phyloP scores from a whole-genome alignment of 1,284 basidiomycete species.

The Hymenochaete sp. region DNA sequence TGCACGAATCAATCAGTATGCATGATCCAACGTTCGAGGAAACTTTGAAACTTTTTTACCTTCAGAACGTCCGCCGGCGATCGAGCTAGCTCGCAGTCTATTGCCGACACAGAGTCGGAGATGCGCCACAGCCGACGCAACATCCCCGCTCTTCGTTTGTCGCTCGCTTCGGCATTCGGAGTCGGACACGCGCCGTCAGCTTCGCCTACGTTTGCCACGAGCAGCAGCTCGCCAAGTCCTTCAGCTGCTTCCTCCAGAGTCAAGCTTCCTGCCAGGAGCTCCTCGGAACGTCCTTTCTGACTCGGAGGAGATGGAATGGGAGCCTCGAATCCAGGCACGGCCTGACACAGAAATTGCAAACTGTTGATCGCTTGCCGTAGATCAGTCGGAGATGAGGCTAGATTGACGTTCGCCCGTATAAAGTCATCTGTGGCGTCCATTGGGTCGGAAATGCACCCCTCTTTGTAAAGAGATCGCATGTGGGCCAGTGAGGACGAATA shows the following conservation, averaged over 20 bases:
- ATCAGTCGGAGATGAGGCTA: conserved; percentile 4
- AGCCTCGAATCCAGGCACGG: conserved; percentile 4
- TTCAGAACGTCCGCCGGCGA: conserved; percentile 10
- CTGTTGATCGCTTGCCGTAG: conserved; percentile 16
- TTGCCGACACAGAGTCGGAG: conserved; percentile 14
- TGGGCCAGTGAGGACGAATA: conserved; percentile 20
- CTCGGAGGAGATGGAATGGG: not conserved
- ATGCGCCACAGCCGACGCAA: conserved; percentile 9
- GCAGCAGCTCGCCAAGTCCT: not conserved
- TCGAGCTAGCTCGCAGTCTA: conserved; percentile 14
- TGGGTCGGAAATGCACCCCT: not conserved
- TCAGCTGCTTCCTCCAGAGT: not conserved
- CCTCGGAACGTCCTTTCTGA: not conserved
- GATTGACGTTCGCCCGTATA: not conserved
- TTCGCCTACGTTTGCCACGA: not conserved
- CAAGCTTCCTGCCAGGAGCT: not conserved
- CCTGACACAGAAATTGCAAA: conserved; percentile 16
- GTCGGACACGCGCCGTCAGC: too few species aligned
- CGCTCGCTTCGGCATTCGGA: too few species aligned
- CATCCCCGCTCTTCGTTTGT: too few species aligned
- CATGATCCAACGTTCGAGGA: not conserved
- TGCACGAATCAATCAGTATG: conserved; percentile 8
- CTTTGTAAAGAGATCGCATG: conserved; percentile 5
- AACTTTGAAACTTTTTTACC: conserved; percentile 10
- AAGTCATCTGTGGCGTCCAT: conserved; percentile 6